A percentile compares a stretch with the other conserved stretches of the same genome.
Conservation (phyloP, 164 flowering plant species). For the Euptelea pleiosperma region DNA sequence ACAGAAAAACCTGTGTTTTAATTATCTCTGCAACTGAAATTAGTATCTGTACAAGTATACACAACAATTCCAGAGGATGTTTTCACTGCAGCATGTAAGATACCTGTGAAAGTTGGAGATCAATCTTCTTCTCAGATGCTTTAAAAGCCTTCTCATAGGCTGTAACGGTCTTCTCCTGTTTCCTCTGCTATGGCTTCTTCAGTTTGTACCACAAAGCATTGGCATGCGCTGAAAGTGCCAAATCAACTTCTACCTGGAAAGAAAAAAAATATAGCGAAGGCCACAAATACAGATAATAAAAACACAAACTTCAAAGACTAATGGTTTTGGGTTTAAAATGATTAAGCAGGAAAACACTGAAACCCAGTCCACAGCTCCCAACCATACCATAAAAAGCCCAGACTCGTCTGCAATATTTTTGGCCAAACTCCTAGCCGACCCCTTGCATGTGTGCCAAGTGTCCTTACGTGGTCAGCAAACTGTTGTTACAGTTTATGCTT, state of each 20-base stretch:
- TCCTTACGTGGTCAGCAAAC: too few species aligned
- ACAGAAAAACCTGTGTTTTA: too few species aligned
- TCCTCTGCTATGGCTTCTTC: conserved; percentile 85
- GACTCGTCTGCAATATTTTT: too few species aligned
- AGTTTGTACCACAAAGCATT: conserved; percentile 92
- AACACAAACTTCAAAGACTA: neutral
- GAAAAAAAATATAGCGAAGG: neutral
- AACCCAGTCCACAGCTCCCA: too few species aligned
- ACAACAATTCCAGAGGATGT: too few species aligned
- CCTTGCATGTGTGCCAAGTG: too few species aligned
- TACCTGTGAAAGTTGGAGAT: conserved; percentile 88
- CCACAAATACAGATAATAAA: neutral
- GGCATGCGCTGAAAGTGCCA: conserved; percentile 91
- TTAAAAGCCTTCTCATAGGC: conserved; percentile 96
- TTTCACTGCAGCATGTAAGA: too few species aligned
- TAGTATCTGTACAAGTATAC: too few species aligned
- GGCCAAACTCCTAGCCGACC: too few species aligned
- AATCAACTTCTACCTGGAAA: conserved; percentile 90
- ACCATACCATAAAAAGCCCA: too few species aligned
- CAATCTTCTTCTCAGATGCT: conserved; percentile 97
- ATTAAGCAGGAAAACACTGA: conserved; percentile 2
- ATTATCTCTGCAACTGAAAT: too few species aligned
- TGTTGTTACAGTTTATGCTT: too few species aligned
- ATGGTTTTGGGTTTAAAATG: neutral
- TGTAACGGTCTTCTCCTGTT: conserved; percentile 86